Conservation (phyloP, 1,284 basidiomycete species). For the Testicularia cyperi region DNA sequence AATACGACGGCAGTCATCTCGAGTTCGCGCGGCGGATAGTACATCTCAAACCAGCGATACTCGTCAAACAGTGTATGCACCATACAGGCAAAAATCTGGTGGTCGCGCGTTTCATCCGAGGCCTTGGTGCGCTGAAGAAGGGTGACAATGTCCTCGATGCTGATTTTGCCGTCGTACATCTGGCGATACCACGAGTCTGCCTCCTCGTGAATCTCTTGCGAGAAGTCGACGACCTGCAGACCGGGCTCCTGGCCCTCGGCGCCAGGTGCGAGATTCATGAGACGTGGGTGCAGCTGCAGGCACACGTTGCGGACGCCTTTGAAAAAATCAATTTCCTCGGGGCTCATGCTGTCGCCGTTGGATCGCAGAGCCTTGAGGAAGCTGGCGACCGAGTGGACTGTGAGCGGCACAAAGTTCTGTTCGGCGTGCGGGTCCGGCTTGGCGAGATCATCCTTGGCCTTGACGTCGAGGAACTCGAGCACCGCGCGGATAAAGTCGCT, state of each 20-base stretch:
- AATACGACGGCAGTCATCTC: conserved; percentile 95
- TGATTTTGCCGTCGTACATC: conserved; percentile 90
- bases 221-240: conserved; percentile 83
- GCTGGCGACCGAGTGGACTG: conserved; percentile 55
- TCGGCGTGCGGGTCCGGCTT: conserved; percentile 57
- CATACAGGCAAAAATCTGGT: conserved; percentile 97
- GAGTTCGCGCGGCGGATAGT: conserved; percentile 87
- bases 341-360: conserved; percentile 61
- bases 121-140: conserved; percentile 83
- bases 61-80: conserved; percentile 99
- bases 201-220: conserved; percentile 84
- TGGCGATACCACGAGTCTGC: conserved; percentile 88
- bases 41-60: conserved; percentile 96
- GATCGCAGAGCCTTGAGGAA: conserved; percentile 55
- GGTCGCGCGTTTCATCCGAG: conserved; percentile 80
- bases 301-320: conserved; percentile 90
- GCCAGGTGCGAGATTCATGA: conserved; percentile 91
- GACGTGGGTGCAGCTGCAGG: conserved; percentile 89
- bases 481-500: conserved; percentile 78
- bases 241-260: conserved; percentile 83
- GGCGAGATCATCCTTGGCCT: conserved; percentile 56
- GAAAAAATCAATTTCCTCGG: conserved; percentile 81
- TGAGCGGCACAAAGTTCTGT: conserved; percentile 53
- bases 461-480: conserved; percentile 57
- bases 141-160: conserved; percentile 88